Evolutionary conservation across 2,329 filamentous ascomycete species (phyloP), one percentile per base, ranked within the genome.

Genomic region (Colletotrichum horii): DNA sequence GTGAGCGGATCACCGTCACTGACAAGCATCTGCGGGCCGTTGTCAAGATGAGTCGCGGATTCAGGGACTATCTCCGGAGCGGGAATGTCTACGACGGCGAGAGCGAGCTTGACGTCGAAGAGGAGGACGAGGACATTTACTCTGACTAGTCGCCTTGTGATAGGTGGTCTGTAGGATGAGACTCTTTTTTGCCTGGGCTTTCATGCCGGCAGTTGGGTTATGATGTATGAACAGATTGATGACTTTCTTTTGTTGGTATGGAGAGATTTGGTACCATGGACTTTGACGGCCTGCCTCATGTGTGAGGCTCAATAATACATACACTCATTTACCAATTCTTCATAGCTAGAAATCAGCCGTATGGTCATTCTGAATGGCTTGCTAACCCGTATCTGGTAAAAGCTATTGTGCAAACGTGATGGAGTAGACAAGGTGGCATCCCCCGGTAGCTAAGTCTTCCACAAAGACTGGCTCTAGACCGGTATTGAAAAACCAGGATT

Each of bases 1-100:
- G 73, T 16, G 78, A 76, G 2, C 74, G 75, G 2, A 71, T 80
- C 8, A 52, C 75, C 8, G 70, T 80, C 55, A 77, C 76, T 30
- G 66, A 78, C 4, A 78, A 80, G n/a, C 79, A 81, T 15, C 64
- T 80, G 60, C 77, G 74, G 48, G 77, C 77, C 3, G 78, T 79
- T 2, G 78, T 79, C 3, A 77, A 78, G 71, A 76, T 80, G 73
- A 80, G 78, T 16, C 73, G 67, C 3, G 77, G 79, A 3, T 80
- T 81, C 66, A 77, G 76, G 58, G 76, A 78, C 30, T 79, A 79
- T 38, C 71, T 79, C 77, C 83, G 83, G 71, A 87, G 71, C 4
- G 74, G 71, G 2, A 66, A 36, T 22, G 77, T 66, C 19, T 64
- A 75, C 22, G 66, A 77, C 8, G 76, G 70, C 8, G 70, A 79